These are phyloP conservation scores for Manihot esculenta DNA, from an alignment of 441 rosid species.

Conservation along the genomic window DNA sequence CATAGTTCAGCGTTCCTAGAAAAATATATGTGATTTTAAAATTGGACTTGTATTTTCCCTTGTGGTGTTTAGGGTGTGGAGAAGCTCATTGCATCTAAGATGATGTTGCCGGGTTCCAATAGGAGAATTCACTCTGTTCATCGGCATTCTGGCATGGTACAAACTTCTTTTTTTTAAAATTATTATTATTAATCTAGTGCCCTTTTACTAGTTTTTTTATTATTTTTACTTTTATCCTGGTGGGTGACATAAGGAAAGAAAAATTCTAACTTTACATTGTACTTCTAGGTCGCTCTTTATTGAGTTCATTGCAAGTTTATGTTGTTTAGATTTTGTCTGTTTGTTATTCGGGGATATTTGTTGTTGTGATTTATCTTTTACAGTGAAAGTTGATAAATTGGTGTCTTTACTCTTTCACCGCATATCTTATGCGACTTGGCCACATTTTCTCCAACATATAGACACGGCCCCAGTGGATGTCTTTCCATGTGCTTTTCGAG, in stretches of 20 bases:
- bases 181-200: too few species aligned
- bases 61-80: slow-evolving; percentile 75
- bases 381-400: not conserved
- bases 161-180: not conserved
- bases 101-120: slow-evolving; percentile 97
- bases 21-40: not conserved
- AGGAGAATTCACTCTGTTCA: slow-evolving; percentile 92
- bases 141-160: slow-evolving; percentile 96
- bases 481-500: not conserved
- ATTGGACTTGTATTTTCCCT: not conserved
- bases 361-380: not conserved
- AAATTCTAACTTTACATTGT: too few species aligned
- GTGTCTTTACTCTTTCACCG: not conserved
- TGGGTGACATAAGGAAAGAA: too few species aligned
- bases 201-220: not conserved
- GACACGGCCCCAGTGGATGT: not conserved
- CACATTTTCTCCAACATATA: not conserved
- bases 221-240: too few species aligned
- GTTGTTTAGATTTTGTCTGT: too few species aligned
- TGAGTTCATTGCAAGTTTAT: too few species aligned
- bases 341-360: not conserved
- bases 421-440: not conserved
- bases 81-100: slow-evolving; percentile 94
- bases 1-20: not conserved
- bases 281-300: too few species aligned